Base-by-base conservation (phyloP, 176 grass and related monocot genomes). In the Cenchrus americanus region DNA sequence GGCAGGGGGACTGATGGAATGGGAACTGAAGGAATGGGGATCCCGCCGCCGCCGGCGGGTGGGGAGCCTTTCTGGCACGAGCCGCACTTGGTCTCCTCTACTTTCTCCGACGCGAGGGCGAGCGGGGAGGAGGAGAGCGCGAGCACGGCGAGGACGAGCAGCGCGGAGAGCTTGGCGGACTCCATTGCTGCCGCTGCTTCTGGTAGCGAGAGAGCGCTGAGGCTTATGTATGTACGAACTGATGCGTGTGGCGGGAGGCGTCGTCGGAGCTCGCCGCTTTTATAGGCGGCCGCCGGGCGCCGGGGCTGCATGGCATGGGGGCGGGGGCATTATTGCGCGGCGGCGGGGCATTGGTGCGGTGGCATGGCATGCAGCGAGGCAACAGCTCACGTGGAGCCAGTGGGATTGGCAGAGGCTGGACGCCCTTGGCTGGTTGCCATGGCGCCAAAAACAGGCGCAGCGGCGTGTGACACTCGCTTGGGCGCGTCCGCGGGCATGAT, bases 141-240 rank as follows among this genome's bases (percentile, higher is more conserved):
- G 19, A 93, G 78, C 78, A 86, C 83, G 61, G 86, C 74, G 74
- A 93, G 81, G 1, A 93, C 8, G 40, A 93, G 82, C 77, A 93
- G 54, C 50, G 86, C 88, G n/a, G 85, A 80, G 79, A 88, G 54
- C 69, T 83, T 93, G 41, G 88, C 65, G 88, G 91, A 90, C 78
- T 86, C 88, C 91, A 93, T 90, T 40, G 84, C 62, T 4, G 23
- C 6, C 17, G 5, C 43, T 44, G 75, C 66, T 70, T 5, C 0
- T 14, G 40, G 9, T 69, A 5, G 10, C 1, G 49, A 34, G 30
- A 14, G 24, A 22, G 7, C 3, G 53, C 3, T 59, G 19, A 22
- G 7, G 55, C 7, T 19, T 14, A 1, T 27, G 47, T 10, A 71
- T 27, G 47, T 10, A 71, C 55, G 66, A 65, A 34, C 34, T 46